Base-by-base conservation (phyloP, 257 asterid species). In the Thymus mandschuricus region DNA sequence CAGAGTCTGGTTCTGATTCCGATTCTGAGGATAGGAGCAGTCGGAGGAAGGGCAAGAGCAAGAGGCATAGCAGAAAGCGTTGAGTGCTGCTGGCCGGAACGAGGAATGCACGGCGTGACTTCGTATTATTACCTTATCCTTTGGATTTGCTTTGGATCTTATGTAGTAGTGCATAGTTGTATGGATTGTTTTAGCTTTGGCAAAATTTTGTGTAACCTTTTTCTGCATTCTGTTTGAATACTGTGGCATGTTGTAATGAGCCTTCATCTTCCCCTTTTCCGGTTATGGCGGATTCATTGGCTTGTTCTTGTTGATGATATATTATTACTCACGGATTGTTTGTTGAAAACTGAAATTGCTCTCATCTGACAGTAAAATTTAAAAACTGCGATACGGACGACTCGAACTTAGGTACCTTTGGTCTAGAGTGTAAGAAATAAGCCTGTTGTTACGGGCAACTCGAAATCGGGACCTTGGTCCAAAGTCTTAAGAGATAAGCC, bases 1-100 rank as follows among this genome's bases (percentile, higher is more conserved):
- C 96, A 1, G 85, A 75, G 33, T 92, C 98, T 0, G 97, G 88
- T 51, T 90, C 97, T 0, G 98, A 81, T 66, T 90, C 97, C 31
- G 98, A 90, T 62, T 87, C 97, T 5, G 96, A 89, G 75, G 95
- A 82, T 52, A 75, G 80, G 83, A 83, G 89, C 65, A 86, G 91
- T 71, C 71, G 89, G 64, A 86, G 81, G 69, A 89, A 85, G 88
- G 82, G 89, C 64, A 85, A 73, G 78, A 82, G 89, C 87, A 86
- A 35, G 91, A 84, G 79, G 85, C 85, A 78, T 57, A 69, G 77
- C 34, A 78, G 66, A 69, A 82, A 60, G 82, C 81, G 66, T 33
- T 82, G 76, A 82, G 67, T 21, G 33, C 56, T 4, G 50, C 50
- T 41, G 61, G 5, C 10, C 3, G 59, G 54, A 48, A 3, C 13